Conservation (phyloP, 2,329 filamentous ascomycete species). For the Aspergillus awamori region DNA sequence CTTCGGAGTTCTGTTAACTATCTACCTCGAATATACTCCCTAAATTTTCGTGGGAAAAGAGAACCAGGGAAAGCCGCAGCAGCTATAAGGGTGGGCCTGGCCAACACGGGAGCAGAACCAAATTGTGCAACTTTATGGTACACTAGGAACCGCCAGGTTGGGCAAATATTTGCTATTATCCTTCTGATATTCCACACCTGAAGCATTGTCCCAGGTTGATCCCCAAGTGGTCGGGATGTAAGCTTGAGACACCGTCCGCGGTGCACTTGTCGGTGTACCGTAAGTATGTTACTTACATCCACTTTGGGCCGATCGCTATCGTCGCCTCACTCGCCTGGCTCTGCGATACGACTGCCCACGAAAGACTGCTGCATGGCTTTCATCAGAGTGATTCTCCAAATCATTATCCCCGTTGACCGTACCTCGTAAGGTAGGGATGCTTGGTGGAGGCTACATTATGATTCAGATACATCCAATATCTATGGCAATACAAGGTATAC, state of each 20-base stretch:
- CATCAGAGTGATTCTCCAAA: not conserved
- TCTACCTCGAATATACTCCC: not conserved
- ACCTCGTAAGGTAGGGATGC: not conserved
- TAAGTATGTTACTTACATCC: not conserved
- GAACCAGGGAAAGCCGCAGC: not conserved
- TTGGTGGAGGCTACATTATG: not conserved
- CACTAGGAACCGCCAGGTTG: not conserved
- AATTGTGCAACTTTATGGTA: not conserved
- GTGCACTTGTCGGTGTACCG: not conserved
- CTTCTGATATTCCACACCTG: not conserved
- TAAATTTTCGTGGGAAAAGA: not conserved
- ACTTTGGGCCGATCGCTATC: constrained; percentile 3
- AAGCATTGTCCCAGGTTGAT: not conserved
- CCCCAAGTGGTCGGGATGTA: not conserved
- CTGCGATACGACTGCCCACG: not conserved
- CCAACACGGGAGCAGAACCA: constrained; percentile 6
- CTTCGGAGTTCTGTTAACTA: not conserved
- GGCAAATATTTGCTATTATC: not conserved
- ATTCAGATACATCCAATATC: not conserved
- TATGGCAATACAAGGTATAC: not conserved
- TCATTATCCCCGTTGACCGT: not conserved
- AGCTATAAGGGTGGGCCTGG: not conserved
- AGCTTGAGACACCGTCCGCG: not conserved
- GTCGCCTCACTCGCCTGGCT: constrained; percentile 1
- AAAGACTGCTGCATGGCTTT: not conserved